These are phyloP conservation scores for Tolypocladium ovalisporum DNA, from an alignment of 2,329 filamentous ascomycete genomes.

Conservation along the genomic window DNA sequence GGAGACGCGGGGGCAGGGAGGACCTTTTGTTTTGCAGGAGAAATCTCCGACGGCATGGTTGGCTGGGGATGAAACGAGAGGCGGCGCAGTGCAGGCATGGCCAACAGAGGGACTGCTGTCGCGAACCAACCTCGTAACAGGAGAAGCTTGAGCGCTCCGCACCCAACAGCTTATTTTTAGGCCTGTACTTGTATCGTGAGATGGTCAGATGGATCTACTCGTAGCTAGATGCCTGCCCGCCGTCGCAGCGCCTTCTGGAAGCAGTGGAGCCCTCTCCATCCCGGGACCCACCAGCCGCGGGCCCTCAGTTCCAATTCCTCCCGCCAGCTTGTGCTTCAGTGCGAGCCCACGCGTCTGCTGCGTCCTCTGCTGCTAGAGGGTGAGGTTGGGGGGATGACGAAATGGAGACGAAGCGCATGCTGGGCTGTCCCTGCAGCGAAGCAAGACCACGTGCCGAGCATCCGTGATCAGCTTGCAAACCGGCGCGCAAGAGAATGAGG, in stretches of 20 bases:
- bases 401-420: not conserved
- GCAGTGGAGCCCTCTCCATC: not conserved
- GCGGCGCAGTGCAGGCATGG: not conserved
- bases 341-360: no score
- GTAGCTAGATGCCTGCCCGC: not conserved
- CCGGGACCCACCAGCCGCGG: not conserved
- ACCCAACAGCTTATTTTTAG: not conserved
- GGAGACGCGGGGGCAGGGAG: not conserved
- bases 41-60: not conserved
- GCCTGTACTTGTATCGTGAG: no score
- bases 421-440: not conserved
- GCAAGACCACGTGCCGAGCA: not conserved
- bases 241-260: not conserved
- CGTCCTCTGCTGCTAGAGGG: no score
- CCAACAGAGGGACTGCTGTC: not conserved
- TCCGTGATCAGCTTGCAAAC: not conserved
- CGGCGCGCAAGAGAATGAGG: not conserved
- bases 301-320: not conserved
- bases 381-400: not conserved
- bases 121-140: not conserved
- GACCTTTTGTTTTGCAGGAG: not conserved
- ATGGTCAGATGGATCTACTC: not conserved
- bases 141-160: not conserved
- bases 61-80: not conserved
- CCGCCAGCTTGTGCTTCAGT: not conserved